Percentiles rank a stretch among this genome's conserved stretches.
Evolutionary conservation across 2,329 filamentous ascomycete species (phyloP).

Genomic region (Penicillium brevicompactum): DNA sequence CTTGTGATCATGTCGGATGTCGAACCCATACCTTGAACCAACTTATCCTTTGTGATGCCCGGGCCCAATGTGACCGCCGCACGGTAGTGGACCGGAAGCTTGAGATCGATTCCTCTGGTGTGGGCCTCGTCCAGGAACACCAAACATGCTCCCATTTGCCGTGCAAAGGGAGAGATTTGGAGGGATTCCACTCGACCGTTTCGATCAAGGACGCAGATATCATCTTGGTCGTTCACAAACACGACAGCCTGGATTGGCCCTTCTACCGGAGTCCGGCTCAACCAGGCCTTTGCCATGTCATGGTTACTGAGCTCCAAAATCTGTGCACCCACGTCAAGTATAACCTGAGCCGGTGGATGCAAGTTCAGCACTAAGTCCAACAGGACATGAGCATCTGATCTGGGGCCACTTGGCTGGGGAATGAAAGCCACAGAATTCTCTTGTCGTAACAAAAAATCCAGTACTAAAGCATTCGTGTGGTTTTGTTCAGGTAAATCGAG

Average conservation of each 20-base stretch:
- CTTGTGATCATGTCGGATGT: background rate
- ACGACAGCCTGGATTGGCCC: slow-evolving; percentile 50
- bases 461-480: slow-evolving; percentile 69
- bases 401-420: slow-evolving; percentile 8
- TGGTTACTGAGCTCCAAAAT: slow-evolving; percentile 66
- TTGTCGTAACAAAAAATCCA: slow-evolving; percentile 58
- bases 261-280: slow-evolving; percentile 35
- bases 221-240: slow-evolving; percentile 52
- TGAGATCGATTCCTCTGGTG: slow-evolving; percentile 69
- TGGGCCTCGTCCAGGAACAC: slow-evolving; percentile 72
- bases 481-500: slow-evolving; percentile 56
- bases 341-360: slow-evolving; percentile 53
- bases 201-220: slow-evolving; percentile 33
- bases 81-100: slow-evolving; percentile 59
- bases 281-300: slow-evolving; percentile 57
- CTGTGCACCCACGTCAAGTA: slow-evolving; percentile 72
- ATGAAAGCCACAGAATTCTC: slow-evolving; percentile 48
- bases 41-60: slow-evolving; percentile 65
- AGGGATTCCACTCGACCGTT: slow-evolving; percentile 40
- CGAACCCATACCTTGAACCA: slow-evolving; percentile 63
- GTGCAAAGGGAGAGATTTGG: slow-evolving; percentile 59
- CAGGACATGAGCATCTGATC: slow-evolving; percentile 39
- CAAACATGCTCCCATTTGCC: slow-evolving; percentile 60
- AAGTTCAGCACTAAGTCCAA: slow-evolving; percentile 49
- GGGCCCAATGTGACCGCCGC: slow-evolving; percentile 70